Conservation (phyloP, 345 rosid genomes). For the Pugionium cornutum region DNA sequence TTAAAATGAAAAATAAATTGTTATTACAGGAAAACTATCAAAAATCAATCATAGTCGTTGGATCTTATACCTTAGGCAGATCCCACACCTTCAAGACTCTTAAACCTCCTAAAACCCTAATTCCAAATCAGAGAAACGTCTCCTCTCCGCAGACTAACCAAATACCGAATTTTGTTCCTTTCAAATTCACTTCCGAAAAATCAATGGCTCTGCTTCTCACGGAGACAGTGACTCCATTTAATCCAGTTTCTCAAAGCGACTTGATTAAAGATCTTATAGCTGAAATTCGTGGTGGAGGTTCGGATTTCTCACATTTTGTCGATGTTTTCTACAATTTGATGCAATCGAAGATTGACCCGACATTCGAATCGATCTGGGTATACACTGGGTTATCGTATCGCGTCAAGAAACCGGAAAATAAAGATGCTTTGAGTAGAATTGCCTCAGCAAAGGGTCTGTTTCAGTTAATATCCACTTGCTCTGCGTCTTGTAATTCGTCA, state of each 20-base stretch:
- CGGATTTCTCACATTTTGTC: conserved; percentile 39
- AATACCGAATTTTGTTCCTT: too few relatives aligned
- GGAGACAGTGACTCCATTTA: too few relatives aligned
- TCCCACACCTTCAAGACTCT: too few relatives aligned
- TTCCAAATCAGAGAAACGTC: not conserved
- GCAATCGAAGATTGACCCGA: conserved; percentile 56
- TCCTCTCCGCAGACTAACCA: not conserved
- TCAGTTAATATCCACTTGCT: conserved; percentile 48
- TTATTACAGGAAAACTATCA: too few relatives aligned
- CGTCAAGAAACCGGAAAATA: conserved; percentile 22
- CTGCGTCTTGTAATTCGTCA: conserved; percentile 15
- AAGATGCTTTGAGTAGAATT: conserved; percentile 39
- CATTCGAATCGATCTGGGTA: conserved; percentile 59
- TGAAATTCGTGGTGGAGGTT: conserved; percentile 43
- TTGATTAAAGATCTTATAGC: conserved; percentile 31
- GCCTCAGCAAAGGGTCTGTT: conserved; percentile 43
- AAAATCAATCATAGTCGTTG: too few relatives aligned
- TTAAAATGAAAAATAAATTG: too few relatives aligned
- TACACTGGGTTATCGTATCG: conserved; percentile 48
- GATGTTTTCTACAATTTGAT: conserved; percentile 44
- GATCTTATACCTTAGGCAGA: too few relatives aligned
- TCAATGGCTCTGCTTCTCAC: too few relatives aligned
- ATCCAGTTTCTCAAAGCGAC: too few relatives aligned
- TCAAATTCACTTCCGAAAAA: too few relatives aligned
- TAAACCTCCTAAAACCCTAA: too few relatives aligned